Percentiles rank a stretch among this genome's conserved stretches.
Conservation (phyloP, 192 early-diverging fungal genomes). For the Coemansia aciculifera region DNA sequence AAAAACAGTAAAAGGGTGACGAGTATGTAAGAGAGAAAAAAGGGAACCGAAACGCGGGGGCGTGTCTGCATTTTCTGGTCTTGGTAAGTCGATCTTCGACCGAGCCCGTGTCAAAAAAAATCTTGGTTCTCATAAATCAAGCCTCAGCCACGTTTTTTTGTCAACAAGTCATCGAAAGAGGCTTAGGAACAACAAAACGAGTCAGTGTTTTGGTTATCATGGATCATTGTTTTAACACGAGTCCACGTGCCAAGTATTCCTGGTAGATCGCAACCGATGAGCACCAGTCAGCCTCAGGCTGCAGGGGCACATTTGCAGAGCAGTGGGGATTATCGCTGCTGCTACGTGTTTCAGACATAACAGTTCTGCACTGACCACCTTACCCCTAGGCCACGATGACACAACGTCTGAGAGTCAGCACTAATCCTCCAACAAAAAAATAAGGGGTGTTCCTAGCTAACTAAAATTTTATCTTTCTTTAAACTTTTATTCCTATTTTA, state of each 20-base stretch:
- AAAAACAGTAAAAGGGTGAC: background rate
- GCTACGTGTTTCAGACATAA: background rate
- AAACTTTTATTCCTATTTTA: background rate
- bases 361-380: background rate
- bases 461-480: background rate
- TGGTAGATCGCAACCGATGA: background rate
- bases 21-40: background rate
- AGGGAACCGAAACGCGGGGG: background rate
- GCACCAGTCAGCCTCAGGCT: background rate
- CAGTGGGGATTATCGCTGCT: no score
- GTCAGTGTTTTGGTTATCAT: background rate
- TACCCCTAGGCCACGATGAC: background rate
- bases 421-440: background rate
- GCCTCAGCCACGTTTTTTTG: background rate
- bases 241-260: background rate
- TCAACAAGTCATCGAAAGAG: constrained; percentile 1
- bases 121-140: background rate
- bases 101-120: background rate
- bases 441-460: background rate
- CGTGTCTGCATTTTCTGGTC: background rate
- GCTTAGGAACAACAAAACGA: background rate
- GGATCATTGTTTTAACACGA: background rate
- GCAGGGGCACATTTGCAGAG: background rate
- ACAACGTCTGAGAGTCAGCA: background rate
- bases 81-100: background rate